These are phyloP conservation scores for Zygosaccharomyces siamensis DNA, from an alignment of 805 yeast species.

Conservation along the genomic window DNA sequence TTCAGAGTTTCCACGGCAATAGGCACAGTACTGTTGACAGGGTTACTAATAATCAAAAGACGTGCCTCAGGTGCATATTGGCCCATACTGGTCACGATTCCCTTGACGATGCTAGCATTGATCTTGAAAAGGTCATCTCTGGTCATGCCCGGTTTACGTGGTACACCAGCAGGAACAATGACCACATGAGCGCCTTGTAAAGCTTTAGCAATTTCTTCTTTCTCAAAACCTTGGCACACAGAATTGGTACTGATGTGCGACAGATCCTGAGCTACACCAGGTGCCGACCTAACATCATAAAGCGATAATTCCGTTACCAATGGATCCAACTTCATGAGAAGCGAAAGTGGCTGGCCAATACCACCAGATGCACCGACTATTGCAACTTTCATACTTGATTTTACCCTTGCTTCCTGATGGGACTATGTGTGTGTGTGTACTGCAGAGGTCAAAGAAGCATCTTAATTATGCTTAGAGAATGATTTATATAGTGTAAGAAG, in stretches of 20 bases:
- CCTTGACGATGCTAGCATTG: constrained; percentile 77
- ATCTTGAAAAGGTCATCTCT: constrained; percentile 81
- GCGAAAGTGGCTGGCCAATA: constrained; percentile 67
- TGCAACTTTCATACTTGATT: constrained; percentile 49
- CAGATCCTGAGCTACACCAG: constrained; percentile 78
- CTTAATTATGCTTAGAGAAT: not conserved
- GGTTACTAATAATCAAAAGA: constrained; percentile 67
- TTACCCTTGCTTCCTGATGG: not conserved
- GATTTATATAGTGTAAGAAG: constrained; percentile 1
- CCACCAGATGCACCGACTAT: constrained; percentile 86
- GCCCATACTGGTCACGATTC: constrained; percentile 66
- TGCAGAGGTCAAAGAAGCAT: not conserved
- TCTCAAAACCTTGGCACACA: constrained; percentile 59
- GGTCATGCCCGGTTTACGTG: constrained; percentile 87
- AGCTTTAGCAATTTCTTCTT: constrained; percentile 63
- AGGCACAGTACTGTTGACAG: constrained; percentile 81
- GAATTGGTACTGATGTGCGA: constrained; percentile 77
- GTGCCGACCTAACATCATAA: constrained; percentile 70
- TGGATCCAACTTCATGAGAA: constrained; percentile 65
- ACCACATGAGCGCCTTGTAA: constrained; percentile 78
- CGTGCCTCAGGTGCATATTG: constrained; percentile 64
- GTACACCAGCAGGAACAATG: constrained; percentile 85
- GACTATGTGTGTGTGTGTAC: not conserved
- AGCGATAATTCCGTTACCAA: constrained; percentile 64
- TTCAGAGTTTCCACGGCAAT: constrained; percentile 76